phyloP scores from a whole-genome alignment of 345 rosid species.

The Pseudoturritis turrita region DNA sequence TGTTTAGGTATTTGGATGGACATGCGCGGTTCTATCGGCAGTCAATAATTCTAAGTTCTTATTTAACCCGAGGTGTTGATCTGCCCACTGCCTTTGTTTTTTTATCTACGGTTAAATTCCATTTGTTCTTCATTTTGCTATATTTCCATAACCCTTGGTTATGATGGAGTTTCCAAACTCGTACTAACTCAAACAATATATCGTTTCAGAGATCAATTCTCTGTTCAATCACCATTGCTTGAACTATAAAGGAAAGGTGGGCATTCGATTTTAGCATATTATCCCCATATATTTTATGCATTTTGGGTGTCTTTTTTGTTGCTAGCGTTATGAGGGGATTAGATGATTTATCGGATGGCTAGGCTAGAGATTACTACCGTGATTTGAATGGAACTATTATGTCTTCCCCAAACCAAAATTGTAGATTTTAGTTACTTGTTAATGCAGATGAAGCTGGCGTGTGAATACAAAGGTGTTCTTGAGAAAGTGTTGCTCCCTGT shows the following conservation, averaged over 20 bases:
- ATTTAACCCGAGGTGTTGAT: constrained; percentile 68
- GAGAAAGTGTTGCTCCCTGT: constrained; percentile 74
- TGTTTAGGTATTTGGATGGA: constrained; percentile 82
- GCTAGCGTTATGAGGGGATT: constrained; percentile 8
- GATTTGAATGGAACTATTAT: background rate
- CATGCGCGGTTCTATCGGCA: constrained; percentile 73
- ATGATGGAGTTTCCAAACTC: constrained; percentile 6
- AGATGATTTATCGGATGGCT: constrained; percentile 16
- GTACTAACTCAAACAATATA: constrained; percentile 8
- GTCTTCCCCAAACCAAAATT: background rate
- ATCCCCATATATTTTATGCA: background rate
- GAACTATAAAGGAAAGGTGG: constrained; percentile 83
- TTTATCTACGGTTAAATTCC: background rate
- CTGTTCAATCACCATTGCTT: constrained; percentile 61
- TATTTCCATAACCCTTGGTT: background rate
- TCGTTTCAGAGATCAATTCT: constrained; percentile 68
- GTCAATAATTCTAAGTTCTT: constrained; percentile 68
- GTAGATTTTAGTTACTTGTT: background rate
- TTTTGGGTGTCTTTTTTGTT: background rate
- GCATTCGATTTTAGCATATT: constrained; percentile 10
- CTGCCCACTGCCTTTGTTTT: background rate
- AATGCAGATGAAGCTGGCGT: constrained; percentile 57
- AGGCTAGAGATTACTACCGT: background rate
- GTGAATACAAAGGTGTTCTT: constrained; percentile 75
- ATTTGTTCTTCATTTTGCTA: background rate